A percentile compares a stretch with the other conserved stretches of the same genome.
These are phyloP conservation scores for Phytophthora tubulina DNA, from an alignment of 352 stramenopile genomes.

Conservation along the genomic window DNA sequence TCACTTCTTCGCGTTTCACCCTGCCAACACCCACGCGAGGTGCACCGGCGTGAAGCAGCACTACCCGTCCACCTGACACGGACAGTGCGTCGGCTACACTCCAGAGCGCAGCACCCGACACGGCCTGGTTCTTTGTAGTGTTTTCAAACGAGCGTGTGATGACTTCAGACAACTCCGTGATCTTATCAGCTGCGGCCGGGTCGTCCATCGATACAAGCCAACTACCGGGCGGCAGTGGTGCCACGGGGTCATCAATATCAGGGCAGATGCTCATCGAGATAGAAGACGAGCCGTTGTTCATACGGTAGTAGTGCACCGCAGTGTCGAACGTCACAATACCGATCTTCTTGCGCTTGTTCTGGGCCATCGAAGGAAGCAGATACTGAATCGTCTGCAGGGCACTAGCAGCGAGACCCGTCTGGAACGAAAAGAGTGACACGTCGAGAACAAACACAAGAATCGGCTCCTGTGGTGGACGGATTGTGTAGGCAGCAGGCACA, in stretches of 20 bases:
- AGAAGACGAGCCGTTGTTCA: slow-evolving; percentile 61
- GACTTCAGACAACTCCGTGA: slow-evolving; percentile 71
- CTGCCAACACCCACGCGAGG: slow-evolving; percentile 79
- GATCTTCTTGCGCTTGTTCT: slow-evolving; percentile 89
- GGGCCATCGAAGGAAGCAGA: slow-evolving; percentile 73
- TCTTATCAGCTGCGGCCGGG: slow-evolving; percentile 72
- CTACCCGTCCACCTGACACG: slow-evolving; percentile 68
- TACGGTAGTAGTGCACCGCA: slow-evolving; percentile 88
- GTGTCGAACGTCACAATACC: slow-evolving; percentile 91
- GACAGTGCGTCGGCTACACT: slow-evolving; percentile 81
- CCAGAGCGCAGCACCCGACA: slow-evolving; percentile 79
- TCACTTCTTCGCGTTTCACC: slow-evolving; percentile 84
- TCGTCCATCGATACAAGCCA: slow-evolving; percentile 90
- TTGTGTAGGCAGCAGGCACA: slow-evolving; percentile 84
- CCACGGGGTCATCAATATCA: slow-evolving; percentile 83
- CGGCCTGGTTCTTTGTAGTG: slow-evolving; percentile 81
- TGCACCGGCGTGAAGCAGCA: slow-evolving; percentile 81
- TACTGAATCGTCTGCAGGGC: slow-evolving; percentile 84
- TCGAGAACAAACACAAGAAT: slow-evolving; percentile 92
- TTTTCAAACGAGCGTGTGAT: slow-evolving; percentile 77
- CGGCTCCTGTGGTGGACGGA: slow-evolving; percentile 82
- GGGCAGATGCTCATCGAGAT: slow-evolving; percentile 85
- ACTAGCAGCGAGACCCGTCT: slow-evolving; percentile 70
- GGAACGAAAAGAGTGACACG: slow-evolving; percentile 87
- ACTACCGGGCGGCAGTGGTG: slow-evolving; percentile 74